Percentiles rank a stretch among this genome's conserved stretches.
These are phyloP conservation scores for Paralagenidium karlingii DNA, from an alignment of 352 stramenopile genomes.

Conservation along the genomic window DNA sequence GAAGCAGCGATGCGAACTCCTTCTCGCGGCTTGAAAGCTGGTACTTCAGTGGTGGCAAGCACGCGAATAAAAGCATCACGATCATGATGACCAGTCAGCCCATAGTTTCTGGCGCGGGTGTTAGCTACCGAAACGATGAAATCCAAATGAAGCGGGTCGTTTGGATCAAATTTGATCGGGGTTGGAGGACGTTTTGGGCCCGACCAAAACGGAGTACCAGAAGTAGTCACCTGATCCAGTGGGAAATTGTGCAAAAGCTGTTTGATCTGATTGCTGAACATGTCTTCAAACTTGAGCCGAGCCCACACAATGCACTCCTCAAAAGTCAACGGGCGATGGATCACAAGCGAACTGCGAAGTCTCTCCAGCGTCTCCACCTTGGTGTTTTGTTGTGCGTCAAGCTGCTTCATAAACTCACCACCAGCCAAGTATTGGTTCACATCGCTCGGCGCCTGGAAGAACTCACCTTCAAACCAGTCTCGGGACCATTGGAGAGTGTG, in stretches of 20 bases:
- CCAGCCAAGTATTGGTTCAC: slow-evolving; percentile 89
- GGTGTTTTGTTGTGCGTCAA: slow-evolving; percentile 95
- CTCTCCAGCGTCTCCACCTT: slow-evolving; percentile 93
- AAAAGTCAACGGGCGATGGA: slow-evolving; percentile 85
- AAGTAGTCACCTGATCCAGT: slow-evolving; percentile 90
- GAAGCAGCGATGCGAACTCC: slow-evolving; percentile 97
- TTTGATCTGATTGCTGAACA: slow-evolving; percentile 98
- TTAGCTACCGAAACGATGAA: slow-evolving; percentile 95
- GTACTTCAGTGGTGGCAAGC: slow-evolving; percentile 84
- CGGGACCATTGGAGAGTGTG: slow-evolving; percentile 98
- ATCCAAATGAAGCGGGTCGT: slow-evolving; percentile 88
- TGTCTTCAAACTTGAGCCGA: slow-evolving; percentile 94
- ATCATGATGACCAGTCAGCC: slow-evolving; percentile 64
- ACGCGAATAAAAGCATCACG: slow-evolving; percentile 50
- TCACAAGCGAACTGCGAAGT: slow-evolving; percentile 88
- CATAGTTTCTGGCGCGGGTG: slow-evolving; percentile 91
- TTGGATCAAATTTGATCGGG: slow-evolving; percentile 85
- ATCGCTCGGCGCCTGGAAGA: slow-evolving; percentile 95
- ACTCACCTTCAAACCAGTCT: slow-evolving; percentile 98
- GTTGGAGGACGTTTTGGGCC: slow-evolving; percentile 94
- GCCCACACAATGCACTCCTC: slow-evolving; percentile 98
- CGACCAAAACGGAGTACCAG: slow-evolving; percentile 97
- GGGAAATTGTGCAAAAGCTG: slow-evolving; percentile 99
- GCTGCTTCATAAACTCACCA: slow-evolving; percentile 82
- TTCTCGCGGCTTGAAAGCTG: slow-evolving; percentile 88